phyloP scores from a whole-genome alignment of 768 basidiomycete genomes.

The Austroboletus festivus region DNA sequence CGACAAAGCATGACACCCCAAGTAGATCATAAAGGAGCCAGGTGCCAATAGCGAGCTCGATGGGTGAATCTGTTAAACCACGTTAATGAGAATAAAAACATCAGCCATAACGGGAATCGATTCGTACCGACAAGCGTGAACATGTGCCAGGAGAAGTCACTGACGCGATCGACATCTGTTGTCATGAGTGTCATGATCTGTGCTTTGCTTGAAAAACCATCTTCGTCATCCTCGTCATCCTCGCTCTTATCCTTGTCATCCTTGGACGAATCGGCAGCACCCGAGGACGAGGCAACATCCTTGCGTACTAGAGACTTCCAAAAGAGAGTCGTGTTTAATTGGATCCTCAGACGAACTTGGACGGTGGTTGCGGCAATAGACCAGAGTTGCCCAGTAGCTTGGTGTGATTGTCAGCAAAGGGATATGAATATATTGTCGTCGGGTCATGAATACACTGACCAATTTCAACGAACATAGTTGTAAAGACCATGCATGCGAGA shows the following conservation, averaged over 20 bases:
- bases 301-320: conserved; percentile 85
- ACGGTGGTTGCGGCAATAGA: conserved; percentile 64
- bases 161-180: conserved; percentile 87
- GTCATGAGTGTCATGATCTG: conserved; percentile 97
- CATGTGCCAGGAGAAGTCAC: conserved; percentile 78
- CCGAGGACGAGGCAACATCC: conserved; percentile 69
- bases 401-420: conserved; percentile 8
- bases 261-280: conserved; percentile 24
- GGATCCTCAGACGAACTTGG: conserved; percentile 67
- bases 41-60: conserved; percentile 73
- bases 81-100: conserved; percentile 1
- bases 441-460: conserved; percentile 31
- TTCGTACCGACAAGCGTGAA: conserved; percentile 68
- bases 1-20: conserved; percentile 74
- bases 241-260: conserved; percentile 18
- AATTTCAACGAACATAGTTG: conserved; percentile 41
- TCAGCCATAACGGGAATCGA: no score
- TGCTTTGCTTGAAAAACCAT: conserved; percentile 63
- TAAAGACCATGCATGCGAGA: conserved; percentile 48
- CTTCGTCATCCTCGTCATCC: conserved; percentile 35
- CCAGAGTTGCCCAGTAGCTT: conserved; percentile 71
- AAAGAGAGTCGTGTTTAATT: conserved; percentile 82
- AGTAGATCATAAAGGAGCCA: conserved; percentile 75
- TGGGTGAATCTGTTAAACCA: conserved; percentile 57
- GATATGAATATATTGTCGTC: not conserved